Evolutionary conservation across 2,329 filamentous ascomycete species (phyloP), one percentile per base, ranked within the genome.

Genomic region (Thermothelomyces thermophilus): DNA sequence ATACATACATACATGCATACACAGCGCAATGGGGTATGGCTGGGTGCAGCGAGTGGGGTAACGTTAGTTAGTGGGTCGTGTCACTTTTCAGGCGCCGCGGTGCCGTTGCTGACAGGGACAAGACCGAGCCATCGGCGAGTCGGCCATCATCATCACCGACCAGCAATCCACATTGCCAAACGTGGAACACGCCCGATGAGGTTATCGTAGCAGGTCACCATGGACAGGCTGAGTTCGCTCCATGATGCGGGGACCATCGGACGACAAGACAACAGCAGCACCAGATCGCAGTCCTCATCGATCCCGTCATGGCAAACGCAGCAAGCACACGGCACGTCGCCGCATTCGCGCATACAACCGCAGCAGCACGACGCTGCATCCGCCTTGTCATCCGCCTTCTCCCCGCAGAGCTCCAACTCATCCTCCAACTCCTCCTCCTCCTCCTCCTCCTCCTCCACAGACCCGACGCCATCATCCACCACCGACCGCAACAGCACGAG

Each of bases 361-460:
- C 24, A 16, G 14, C 16, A 30, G 17, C 22, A 17, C 39, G 41
- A 17, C 28, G 31, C 14, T 24, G 39, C 22, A 8, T 30, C 46
- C 5, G 9, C 24, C 24, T 26, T 26, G 26, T 48, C 51, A 17
- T 49, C 53, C 5, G 48, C 49, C 17, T 44, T 48, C 10, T 41
- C 48, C 10, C 50, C n/a, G n/a, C n/a, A n/a, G n/a, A n/a, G n/a
- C n/a, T n/a, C n/a, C n/a, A n/a, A n/a, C n/a, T n/a, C n/a, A n/a
- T n/a, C n/a, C n/a, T n/a, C n/a, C n/a, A n/a, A n/a, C 31, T 48
- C 51, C 20, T 49, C 53, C 5, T 48, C 49, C 17, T 44, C 51
- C 10, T 41, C 48, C 10, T 48, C n/a, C 30, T 50, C 43, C 11
- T 26, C 34, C 41, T 31, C 43, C 17, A 37, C 47, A 34, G 46